These are phyloP conservation scores for Leccinum subtestaceum DNA, from an alignment of 768 basidiomycete species.

Conservation along the genomic window DNA sequence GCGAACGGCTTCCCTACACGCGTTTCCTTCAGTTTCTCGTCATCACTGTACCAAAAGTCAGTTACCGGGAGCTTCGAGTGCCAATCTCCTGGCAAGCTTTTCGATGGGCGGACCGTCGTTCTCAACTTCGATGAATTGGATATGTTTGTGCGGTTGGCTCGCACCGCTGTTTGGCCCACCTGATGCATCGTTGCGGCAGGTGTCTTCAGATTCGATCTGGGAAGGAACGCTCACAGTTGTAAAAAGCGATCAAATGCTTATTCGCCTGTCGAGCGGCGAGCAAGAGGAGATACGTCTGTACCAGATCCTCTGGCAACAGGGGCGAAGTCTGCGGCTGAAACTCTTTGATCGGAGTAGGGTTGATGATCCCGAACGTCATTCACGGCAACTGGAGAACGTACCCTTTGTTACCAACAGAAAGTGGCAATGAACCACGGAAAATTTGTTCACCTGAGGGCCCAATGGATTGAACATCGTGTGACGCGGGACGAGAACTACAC, in stretches of 20 bases:
- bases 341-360: slow-evolving; percentile 40
- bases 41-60: not conserved
- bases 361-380: not conserved
- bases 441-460: slow-evolving; percentile 72
- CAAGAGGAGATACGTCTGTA: slow-evolving; percentile 73
- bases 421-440: slow-evolving; percentile 77
- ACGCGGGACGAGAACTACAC: slow-evolving; percentile 20
- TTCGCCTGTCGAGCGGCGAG: slow-evolving; percentile 61
- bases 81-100: slow-evolving; percentile 53
- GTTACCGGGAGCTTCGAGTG: slow-evolving; percentile 45
- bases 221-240: slow-evolving; percentile 64
- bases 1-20: slow-evolving; percentile 69
- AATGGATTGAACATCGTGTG: not conserved
- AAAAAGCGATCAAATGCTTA: slow-evolving; percentile 74
- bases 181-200: slow-evolving; percentile 25
- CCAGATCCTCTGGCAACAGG: slow-evolving; percentile 73
- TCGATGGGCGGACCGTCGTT: slow-evolving; percentile 76
- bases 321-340: slow-evolving; percentile 78
- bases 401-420: slow-evolving; percentile 88
- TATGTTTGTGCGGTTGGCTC: slow-evolving; percentile 86
- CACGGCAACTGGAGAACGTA: slow-evolving; percentile 28
- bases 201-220: not conserved
- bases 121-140: slow-evolving; percentile 77
- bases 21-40: slow-evolving; percentile 1
- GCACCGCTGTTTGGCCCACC: slow-evolving; percentile 81